These are phyloP conservation scores for Pleurotus platypus DNA, from an alignment of 768 basidiomycete genomes.

Conservation along the genomic window DNA sequence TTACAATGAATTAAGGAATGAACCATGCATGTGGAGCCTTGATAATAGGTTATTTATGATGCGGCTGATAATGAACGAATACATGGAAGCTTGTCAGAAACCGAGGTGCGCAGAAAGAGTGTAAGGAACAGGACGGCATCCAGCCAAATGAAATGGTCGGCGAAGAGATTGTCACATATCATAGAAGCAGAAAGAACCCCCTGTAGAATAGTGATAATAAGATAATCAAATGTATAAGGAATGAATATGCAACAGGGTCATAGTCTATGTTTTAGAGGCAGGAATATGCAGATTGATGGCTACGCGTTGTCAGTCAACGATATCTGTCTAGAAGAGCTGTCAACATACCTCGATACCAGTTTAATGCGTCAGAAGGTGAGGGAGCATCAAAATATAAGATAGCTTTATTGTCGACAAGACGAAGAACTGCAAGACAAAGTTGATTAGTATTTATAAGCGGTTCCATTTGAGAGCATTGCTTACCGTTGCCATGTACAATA, in stretches of 20 bases:
- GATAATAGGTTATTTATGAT: constrained; percentile 15
- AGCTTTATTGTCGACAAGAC: constrained; percentile 89
- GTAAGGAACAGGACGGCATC: constrained; percentile 4
- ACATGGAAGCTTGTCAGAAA: constrained; percentile 13
- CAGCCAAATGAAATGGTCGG: neutral
- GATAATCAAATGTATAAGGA: constrained; percentile 17
- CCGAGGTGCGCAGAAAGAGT: neutral
- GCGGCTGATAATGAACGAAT: constrained; percentile 11
- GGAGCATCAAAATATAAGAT: constrained; percentile 87
- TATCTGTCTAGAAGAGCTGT: neutral
- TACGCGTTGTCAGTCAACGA: constrained; percentile 22
- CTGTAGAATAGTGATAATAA: neutral
- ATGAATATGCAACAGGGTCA: constrained; percentile 6
- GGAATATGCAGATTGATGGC: constrained; percentile 90
- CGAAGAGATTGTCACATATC: constrained; percentile 5
- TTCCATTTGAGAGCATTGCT: constrained; percentile 3
- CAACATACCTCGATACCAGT: constrained; percentile 81
- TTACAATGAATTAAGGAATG: neutral
- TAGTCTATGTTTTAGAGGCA: constrained; percentile 65
- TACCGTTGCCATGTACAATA: constrained; percentile 85
- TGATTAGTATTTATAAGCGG: too few species aligned
- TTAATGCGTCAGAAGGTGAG: constrained; percentile 79
- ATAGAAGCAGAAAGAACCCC: neutral
- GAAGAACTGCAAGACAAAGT: constrained; percentile 49
- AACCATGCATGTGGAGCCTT: constrained; percentile 2